Conservation (phyloP, 352 stramenopile species). For the Pythium chondricola region DNA sequence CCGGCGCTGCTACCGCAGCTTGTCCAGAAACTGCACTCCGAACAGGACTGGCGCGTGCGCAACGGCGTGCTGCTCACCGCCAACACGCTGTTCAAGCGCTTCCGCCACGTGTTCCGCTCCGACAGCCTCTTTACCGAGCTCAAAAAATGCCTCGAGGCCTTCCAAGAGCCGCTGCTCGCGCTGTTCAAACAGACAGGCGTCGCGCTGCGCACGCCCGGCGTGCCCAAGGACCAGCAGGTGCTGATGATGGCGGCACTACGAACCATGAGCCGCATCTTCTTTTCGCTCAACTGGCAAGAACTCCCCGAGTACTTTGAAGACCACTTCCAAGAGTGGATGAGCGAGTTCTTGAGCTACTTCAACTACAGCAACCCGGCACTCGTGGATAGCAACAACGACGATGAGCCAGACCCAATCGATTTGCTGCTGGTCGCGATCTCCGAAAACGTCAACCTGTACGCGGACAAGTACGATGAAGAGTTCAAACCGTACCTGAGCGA, state of each 20-base stretch:
- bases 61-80: conserved; percentile 96
- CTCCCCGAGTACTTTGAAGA: conserved; percentile 99
- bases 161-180: conserved; percentile 76
- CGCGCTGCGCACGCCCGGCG: conserved; percentile 34
- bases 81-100: conserved; percentile 98
- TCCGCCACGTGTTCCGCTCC: conserved; percentile 94
- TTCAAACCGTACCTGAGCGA: conserved; percentile 94
- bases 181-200: conserved; percentile 72
- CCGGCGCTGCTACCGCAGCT: conserved; percentile 91
- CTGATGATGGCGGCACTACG: conserved; percentile 83
- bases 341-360: conserved; percentile 93
- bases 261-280: conserved; percentile 96
- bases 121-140: conserved; percentile 95
- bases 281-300: conserved; percentile 98
- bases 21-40: conserved; percentile 88
- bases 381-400: conserved; percentile 90
- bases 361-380: conserved; percentile 91
- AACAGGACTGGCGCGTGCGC: conserved; percentile 88
- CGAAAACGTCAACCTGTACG: conserved; percentile 97
- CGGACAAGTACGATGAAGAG: conserved; percentile 98
- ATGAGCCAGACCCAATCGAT: conserved; percentile 90
- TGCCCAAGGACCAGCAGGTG: conserved; percentile 38
- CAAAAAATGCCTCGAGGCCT: conserved; percentile 91
- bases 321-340: conserved; percentile 96
- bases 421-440: conserved; percentile 93